Conservation (phyloP, 1,284 basidiomycete species). For the Ceratobasidium sp. region DNA sequence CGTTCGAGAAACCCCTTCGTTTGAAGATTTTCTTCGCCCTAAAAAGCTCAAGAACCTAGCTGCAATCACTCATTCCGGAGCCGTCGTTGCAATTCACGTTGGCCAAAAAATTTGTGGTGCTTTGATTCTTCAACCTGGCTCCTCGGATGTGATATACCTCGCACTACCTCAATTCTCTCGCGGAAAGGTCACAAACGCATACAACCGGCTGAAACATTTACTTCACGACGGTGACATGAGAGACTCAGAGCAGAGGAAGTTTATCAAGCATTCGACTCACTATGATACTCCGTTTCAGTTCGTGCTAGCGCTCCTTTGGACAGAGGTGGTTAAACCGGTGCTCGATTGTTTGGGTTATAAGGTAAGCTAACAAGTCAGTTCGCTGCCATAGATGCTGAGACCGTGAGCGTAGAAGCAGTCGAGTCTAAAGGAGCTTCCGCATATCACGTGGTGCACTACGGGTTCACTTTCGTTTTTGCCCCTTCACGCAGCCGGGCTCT, state of each 20-base stretch:
- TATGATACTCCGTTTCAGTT: background rate
- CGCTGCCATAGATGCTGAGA: background rate
- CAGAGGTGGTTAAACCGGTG: constrained; percentile 17
- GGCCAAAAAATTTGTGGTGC: background rate
- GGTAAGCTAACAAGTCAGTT: background rate
- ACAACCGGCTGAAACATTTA: background rate
- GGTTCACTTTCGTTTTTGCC: constrained; percentile 29
- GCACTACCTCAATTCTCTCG: background rate
- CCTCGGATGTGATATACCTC: background rate
- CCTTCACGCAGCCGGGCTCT: constrained; percentile 34
- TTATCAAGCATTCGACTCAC: background rate
- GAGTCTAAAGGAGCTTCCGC: background rate
- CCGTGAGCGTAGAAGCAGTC: background rate
- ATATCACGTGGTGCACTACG: constrained; percentile 30
- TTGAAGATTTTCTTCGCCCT: constrained; percentile 4
- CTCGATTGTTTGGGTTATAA: background rate
- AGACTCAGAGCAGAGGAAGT: background rate
- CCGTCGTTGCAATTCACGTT: background rate
- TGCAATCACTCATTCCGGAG: background rate
- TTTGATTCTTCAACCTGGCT: background rate
- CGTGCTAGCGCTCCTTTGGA: constrained; percentile 7
- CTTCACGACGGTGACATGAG: background rate
- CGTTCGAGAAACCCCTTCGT: background rate
- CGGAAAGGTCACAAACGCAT: background rate
- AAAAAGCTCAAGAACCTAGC: background rate